Base-by-base conservation (phyloP, 1,284 basidiomycete species). In the Mrakiaceae sp. region DNA sequence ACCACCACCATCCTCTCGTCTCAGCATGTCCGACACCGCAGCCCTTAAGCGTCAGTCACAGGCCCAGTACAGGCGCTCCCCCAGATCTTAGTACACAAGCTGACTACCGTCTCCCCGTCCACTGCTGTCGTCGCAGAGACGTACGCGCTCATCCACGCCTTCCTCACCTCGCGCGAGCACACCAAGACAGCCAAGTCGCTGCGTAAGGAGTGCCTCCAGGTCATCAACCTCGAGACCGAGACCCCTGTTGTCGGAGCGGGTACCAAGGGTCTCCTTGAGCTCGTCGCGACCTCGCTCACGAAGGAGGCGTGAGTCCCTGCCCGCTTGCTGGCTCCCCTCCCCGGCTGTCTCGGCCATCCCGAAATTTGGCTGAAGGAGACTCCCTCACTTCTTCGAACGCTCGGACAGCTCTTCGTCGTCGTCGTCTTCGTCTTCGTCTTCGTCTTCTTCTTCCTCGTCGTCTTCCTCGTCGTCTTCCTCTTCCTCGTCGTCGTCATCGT, bases 121-220 rank as follows among this genome's bases (percentile, higher is more conserved):
- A 27, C 27, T 27, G 27, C 27, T 27, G 27, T 27, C 27, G 27
- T 27, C 27, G 27, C 64, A 76, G 76, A 72, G 42, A 73, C 77
- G 61, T 74, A 76, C 69, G 67, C 70, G 39, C 75, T 76, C 42
- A 69, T 78, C 54, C 71, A 76, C 59, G 71, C 75, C 3, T 75
- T 77, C 70, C 72, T 78, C 57, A 69, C 71, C 64, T 67, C 70
- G 27, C 69, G 70, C 49, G 75, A 76, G 43, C 71, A 72, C 68
- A 74, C 73, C 40, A 72, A 73, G 62, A 68, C 76, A 10, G 71
- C 71, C 63, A 73, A 74, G 68, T 73, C 76, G 7, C 73, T 78
- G 59, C 71, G 73, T 66, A 77, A 76, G 70, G 76, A 77, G 64
- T 71, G 71, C 0, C 68, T 63, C 27, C 43, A 55, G 10, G 52